Evolutionary conservation across 768 basidiomycete species (phyloP).

Genomic region (Russula brevipes): DNA sequence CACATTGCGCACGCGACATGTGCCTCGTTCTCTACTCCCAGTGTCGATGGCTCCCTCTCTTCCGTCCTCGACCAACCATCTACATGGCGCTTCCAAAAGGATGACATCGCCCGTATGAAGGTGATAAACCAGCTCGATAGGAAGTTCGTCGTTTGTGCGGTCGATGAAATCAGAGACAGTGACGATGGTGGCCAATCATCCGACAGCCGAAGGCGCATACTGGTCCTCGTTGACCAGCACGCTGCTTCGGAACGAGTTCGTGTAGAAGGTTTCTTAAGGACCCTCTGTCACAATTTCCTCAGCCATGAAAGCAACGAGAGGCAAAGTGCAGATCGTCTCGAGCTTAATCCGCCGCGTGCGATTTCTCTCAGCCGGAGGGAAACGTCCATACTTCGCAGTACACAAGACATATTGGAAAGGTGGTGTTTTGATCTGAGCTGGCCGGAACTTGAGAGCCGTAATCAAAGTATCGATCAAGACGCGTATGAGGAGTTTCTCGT

Average conservation of each 20-base stretch:
- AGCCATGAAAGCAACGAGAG: slow-evolving; percentile 27
- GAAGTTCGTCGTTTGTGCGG: slow-evolving; percentile 82
- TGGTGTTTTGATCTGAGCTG: slow-evolving; percentile 65
- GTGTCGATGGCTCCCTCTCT: neutral
- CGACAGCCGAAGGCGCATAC: slow-evolving; percentile 28
- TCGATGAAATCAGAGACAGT: slow-evolving; percentile 33
- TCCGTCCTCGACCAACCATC: neutral
- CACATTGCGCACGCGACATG: neutral
- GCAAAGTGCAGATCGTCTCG: slow-evolving; percentile 36
- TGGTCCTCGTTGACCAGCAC: slow-evolving; percentile 92
- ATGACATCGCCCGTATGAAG: slow-evolving; percentile 50
- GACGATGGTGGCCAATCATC: slow-evolving; percentile 23
- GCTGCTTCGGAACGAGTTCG: slow-evolving; percentile 96
- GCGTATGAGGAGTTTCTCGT: slow-evolving; percentile 66
- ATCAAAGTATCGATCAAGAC: slow-evolving; percentile 28
- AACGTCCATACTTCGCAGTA: slow-evolving; percentile 42
- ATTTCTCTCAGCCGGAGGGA: slow-evolving; percentile 67
- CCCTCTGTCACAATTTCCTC: slow-evolving; percentile 68
- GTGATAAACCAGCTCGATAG: slow-evolving; percentile 82
- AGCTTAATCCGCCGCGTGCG: slow-evolving; percentile 50
- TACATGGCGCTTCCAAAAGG: slow-evolving; percentile 38
- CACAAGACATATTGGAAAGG: slow-evolving; percentile 47
- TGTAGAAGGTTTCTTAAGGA: slow-evolving; percentile 75
- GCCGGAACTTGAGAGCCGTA: slow-evolving; percentile 28
- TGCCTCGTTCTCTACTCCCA: neutral